Evolutionary conservation across 2,329 filamentous ascomycete genomes (phyloP), one percentile per base, ranked within the genome.

Genomic region (Coniella vitis): DNA sequence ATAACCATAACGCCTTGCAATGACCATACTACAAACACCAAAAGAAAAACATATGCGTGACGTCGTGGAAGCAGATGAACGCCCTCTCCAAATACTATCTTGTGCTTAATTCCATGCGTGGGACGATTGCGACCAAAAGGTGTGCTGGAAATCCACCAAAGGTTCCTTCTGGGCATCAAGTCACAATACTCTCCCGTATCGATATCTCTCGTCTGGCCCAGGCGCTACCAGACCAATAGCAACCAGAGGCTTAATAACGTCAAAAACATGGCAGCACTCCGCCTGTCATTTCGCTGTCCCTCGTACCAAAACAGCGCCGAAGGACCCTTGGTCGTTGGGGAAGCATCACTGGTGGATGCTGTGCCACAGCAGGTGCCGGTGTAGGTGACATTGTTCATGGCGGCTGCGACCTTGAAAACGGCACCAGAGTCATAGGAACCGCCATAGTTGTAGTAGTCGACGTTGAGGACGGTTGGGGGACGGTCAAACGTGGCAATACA

Each of bases 371-470:
- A 85, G 4, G 65, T 51, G 38, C 72, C 63, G 31, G 20, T 41
- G 61, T 88, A 90, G 0, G 78, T 83, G 40, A 93, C 86, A 52
- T 84, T 82, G 64, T 91, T 93, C 56, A 81, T 77, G 50, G 67
- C 61, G 0, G 84, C 84, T 0, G 84, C 84, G 17, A 86, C 83
- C 60, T 84, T 75, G 59, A 94, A 94, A 9, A 93, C 87, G 3
- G 84, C 86, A 2, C 88, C 88, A 3, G 69, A 73, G 31, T 53
- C 47, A 21, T 47, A 37, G 29, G 64, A 76, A 32, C 68, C 72
- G 25, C 86, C 86, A 52, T 74, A 72, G 63, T 93, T 89, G 68
- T 93, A 94, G 65, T 88, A 93, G 63, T 94, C 88, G 21, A 93
- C 87, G 47, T 93, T 82, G 43, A 94, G 71, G 60, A 90, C 82